Conservation (phyloP, 371 early-diverging fungal genomes). For the Mucor circinelloides region DNA sequence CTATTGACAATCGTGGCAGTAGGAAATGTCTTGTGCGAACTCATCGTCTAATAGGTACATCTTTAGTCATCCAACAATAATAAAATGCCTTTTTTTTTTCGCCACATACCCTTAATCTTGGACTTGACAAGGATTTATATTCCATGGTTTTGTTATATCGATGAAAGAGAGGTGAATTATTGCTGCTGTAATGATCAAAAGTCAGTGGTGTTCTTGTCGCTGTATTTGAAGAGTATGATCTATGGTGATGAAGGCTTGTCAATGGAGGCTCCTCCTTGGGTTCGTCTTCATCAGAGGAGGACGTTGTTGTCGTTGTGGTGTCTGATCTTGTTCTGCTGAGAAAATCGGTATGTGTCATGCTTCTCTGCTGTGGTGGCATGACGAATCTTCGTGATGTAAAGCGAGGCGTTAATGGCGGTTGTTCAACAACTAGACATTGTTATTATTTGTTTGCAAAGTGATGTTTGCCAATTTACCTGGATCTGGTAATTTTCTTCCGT, state of each 20-base stretch:
- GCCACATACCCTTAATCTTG: not conserved
- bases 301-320: not conserved
- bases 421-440: not conserved
- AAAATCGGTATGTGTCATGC: not conserved
- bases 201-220: not conserved
- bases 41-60: not conserved
- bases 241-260: not conserved
- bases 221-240: not conserved
- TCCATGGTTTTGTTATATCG: not conserved
- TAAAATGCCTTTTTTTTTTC: too few relatives aligned
- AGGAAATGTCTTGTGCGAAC: slow-evolving; percentile 1
- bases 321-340: not conserved
- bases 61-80: not conserved
- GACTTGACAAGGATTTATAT: not conserved
- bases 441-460: not conserved
- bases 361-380: not conserved
- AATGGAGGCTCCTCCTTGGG: not conserved
- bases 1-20: not conserved
- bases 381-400: not conserved
- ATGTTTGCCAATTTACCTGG: not conserved
- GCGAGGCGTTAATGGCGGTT: not conserved
- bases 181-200: not conserved
- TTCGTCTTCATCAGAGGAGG: not conserved
- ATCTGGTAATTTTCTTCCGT: not conserved
- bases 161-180: not conserved